These are phyloP conservation scores for Blastocystis sp. DNA, from an alignment of 352 stramenopile genomes.

Conservation along the genomic window DNA sequence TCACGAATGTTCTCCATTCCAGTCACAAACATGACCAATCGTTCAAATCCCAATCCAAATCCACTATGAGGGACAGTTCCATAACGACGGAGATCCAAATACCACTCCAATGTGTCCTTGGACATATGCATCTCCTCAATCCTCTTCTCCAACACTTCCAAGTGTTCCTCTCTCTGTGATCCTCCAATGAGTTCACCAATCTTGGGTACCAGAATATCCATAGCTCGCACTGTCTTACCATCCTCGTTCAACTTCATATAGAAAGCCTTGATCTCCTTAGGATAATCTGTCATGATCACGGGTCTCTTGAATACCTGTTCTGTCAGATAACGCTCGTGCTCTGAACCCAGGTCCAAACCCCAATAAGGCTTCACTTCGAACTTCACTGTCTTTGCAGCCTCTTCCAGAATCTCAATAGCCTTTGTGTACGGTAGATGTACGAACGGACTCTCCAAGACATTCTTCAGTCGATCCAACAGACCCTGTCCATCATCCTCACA, in stretches of 20 bases:
- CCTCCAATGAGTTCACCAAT: slow-evolving; percentile 84
- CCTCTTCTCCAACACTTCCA: slow-evolving; percentile 70
- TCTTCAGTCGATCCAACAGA: slow-evolving; percentile 74
- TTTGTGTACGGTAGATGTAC: slow-evolving; percentile 85
- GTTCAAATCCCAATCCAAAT: slow-evolving; percentile 94
- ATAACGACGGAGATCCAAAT: slow-evolving; percentile 90
- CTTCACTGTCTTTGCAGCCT: slow-evolving; percentile 77
- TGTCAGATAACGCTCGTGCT: slow-evolving; percentile 88
- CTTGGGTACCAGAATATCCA: slow-evolving; percentile 86
- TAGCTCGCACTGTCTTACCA: slow-evolving; percentile 83
- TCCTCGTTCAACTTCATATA: slow-evolving; percentile 95
- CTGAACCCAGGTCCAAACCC: slow-evolving; percentile 90
- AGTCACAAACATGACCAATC: slow-evolving; percentile 89
- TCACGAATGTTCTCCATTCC: slow-evolving; percentile 97
- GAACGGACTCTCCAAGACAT: slow-evolving; percentile 76
- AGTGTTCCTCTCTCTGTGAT: slow-evolving; percentile 85
- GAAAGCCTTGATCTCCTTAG: slow-evolving; percentile 92
- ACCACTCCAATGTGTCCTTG: slow-evolving; percentile 85
- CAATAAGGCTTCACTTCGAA: slow-evolving; percentile 68
- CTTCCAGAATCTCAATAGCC: slow-evolving; percentile 83
- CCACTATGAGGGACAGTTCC: slow-evolving; percentile 89
- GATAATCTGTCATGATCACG: slow-evolving; percentile 95
- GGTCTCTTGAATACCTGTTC: slow-evolving; percentile 69
- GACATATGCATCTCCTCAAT: slow-evolving; percentile 70
- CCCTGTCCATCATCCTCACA: slow-evolving; percentile 64